Conservation (phyloP, 768 basidiomycete species). For the Myochromella boudieri region DNA sequence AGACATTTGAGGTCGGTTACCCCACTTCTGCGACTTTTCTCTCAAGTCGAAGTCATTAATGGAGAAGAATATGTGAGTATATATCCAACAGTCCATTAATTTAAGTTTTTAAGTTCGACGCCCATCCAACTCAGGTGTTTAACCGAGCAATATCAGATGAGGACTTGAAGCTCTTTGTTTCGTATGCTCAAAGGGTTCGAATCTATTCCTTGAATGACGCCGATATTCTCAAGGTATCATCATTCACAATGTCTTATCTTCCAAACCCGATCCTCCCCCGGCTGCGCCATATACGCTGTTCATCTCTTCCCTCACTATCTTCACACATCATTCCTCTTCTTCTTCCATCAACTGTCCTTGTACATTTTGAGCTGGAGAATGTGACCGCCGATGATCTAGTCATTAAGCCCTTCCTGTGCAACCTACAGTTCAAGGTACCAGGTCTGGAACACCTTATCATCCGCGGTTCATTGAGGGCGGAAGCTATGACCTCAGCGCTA, state of each 20-base stretch:
- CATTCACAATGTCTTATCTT: background rate
- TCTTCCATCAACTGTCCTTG: background rate
- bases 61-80: slow-evolving; percentile 1
- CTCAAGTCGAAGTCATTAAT: background rate
- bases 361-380: background rate
- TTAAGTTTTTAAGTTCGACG: background rate
- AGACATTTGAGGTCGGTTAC: background rate
- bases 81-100: background rate
- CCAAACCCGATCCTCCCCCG: background rate
- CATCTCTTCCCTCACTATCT: background rate
- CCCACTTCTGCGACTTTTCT: background rate
- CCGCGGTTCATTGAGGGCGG: background rate
- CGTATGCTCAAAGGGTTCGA: background rate
- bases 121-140: background rate
- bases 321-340: background rate
- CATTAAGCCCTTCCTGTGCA: background rate
- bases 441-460: background rate
- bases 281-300: background rate
- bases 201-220: background rate
- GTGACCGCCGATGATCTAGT: background rate
- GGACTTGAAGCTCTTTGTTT: background rate
- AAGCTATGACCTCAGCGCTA: background rate
- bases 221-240: background rate
- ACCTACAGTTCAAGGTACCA: background rate
- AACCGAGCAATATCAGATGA: background rate